Base-by-base conservation (phyloP, 2,329 filamentous ascomycete species). In the Aureobasidium sp. region DNA sequence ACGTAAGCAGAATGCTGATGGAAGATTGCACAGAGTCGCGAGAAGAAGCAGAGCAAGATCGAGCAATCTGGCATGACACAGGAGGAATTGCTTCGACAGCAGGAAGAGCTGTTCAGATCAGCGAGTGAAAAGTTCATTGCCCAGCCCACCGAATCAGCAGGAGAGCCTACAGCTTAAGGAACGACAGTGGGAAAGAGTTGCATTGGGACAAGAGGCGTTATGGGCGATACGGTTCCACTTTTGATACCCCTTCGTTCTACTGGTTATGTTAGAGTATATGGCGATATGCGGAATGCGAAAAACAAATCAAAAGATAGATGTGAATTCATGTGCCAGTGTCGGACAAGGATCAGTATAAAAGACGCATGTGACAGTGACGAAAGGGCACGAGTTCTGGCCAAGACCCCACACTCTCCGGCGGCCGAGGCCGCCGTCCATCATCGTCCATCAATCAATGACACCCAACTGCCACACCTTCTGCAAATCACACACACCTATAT, bases 21-120 rank as follows among this genome's bases (percentile, higher is more conserved):
- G 39, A 34, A 22, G 21, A 42, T 55, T 16, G 56, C n/a, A 56
- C 64, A 95, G 89, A 88, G 86, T 25, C 86, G 91, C 42, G 93
- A 98, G 73, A 95, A 95, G 78, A 95, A 96, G 71, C 86, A 90
- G 59, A 95, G 90, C 70, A 97, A 97, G 73, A 90, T 97, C 65
- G 91, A 95, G 63, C 86, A 93, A 67, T 95, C 90, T 66, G 91
- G 91, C 51, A 79, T 97, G 73, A 87, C 87, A 0, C 84, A 95
- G 66, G 93, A 96, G 62, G 87, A 98, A 69, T 78, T 98, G 44
- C 81, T 93, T 54, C 80, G 85, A 44, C 81, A 95, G 64, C 93
- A 98, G 68, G 85, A 93, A 68, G 90, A 95, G 68, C 81, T 96
- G 61, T 97, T 98, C 70, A 84, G 86, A 38, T 84, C 83, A 55